Evolutionary conservation across 192 early-diverging fungal genomes (phyloP), one percentile per base, ranked within the genome.

Genomic region (Paraglomus occultum): DNA sequence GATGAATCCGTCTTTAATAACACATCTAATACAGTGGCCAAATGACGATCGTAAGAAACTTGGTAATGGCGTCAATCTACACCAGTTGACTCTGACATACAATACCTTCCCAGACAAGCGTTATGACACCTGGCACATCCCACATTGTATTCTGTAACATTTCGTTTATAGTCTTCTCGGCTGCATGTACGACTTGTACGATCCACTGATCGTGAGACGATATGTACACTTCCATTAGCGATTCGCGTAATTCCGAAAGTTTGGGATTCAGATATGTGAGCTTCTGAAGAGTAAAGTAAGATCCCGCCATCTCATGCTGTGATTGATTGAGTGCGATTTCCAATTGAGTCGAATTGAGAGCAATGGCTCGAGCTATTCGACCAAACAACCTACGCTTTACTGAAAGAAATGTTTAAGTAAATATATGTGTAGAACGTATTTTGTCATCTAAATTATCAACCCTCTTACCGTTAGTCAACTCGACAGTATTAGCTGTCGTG

Each of bases 21-120:
- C n/a, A 62, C 42, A 2, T 59, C 50, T 47, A 60, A 49, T 55
- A 11, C 18, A 44, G 38, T 31, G 31, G 3, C 31, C 31, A 31
- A 3, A 31, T 31, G 31, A n/a, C n/a, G n/a, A n/a, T n/a, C n/a
- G n/a, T n/a, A n/a, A 23, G 6, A n/a, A 18, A 8, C 6, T 14
- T 0, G 12, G 39, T 5, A 12, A 38, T n/a, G n/a, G n/a, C n/a
- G 12, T 38, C 38, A 8, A 15, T 10, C 17, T 10, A 23, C 0
- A 31, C 1, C 31, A 31, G 31, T 31, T 3, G 31, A 31, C 31
- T 31, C 31, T 31, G 31, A 31, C 31, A 31, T 64, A 9, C 42
- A 23, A 73, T 79, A 74, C 82, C 73, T 58, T 86, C 81, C 85
- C 85, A 86, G 1, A 82, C 59, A 39, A 79, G 63, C 5, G 73